A percentile compares a stretch with the other conserved stretches of the same genome.
These are phyloP conservation scores for Russula griseocarnosa DNA, from an alignment of 768 basidiomycete species.

Conservation along the genomic window DNA sequence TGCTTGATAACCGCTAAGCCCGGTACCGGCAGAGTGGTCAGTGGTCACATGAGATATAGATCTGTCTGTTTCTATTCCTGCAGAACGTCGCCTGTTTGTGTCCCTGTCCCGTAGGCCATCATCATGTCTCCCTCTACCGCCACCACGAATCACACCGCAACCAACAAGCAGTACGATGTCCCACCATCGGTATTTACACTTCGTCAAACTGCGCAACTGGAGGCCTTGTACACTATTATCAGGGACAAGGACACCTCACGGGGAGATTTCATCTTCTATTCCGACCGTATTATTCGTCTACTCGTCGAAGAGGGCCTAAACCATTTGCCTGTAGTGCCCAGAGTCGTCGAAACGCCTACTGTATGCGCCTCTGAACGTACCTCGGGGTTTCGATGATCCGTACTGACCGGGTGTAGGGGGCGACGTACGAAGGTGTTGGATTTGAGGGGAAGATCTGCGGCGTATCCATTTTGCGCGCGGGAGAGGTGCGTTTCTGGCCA, in stretches of 20 bases:
- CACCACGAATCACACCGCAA: background rate
- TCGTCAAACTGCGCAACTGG: constrained; percentile 87
- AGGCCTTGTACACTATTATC: constrained; percentile 94
- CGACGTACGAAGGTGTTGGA: constrained; percentile 82
- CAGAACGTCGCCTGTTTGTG: background rate
- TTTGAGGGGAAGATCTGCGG: constrained; percentile 97
- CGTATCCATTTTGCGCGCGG: constrained; percentile 90
- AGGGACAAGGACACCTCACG: constrained; percentile 80
- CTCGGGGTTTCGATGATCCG: too few species aligned
- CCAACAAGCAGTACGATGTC: constrained; percentile 31
- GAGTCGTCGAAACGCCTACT: constrained; percentile 79
- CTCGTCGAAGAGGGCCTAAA: constrained; percentile 87
- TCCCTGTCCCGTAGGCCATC: background rate
- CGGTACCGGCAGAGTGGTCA: too few species aligned
- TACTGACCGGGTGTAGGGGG: constrained; percentile 47
- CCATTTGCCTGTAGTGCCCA: constrained; percentile 71
- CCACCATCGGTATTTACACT: constrained; percentile 86
- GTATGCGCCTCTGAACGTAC: constrained; percentile 36
- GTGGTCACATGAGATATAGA: too few species aligned
- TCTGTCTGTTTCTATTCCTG: background rate
- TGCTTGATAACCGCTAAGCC: too few species aligned
- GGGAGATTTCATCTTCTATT: constrained; percentile 96
- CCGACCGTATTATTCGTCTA: constrained; percentile 83
- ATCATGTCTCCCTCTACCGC: constrained; percentile 15
- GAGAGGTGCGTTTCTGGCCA: constrained; percentile 55